Evolutionary conservation across 805 yeast genomes (phyloP), one percentile per base, ranked within the genome.

Genomic region (Ogataea trehaloabstinens): DNA sequence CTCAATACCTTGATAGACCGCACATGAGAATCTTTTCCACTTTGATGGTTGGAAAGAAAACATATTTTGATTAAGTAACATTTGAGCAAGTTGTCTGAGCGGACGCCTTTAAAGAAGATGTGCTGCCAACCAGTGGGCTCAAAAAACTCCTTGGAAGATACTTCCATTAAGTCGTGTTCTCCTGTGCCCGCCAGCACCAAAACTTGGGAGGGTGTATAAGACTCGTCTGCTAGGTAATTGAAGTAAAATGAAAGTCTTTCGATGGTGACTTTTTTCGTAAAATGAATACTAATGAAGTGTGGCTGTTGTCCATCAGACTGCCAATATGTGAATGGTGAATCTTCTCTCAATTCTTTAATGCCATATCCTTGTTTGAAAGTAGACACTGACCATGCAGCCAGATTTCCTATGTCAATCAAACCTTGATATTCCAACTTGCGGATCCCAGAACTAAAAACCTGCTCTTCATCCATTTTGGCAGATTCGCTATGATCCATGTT

Each of bases 231-330:
- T 3, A 67, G 58, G 50, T 73, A 78, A 51, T 90, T 86, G 16
- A 85, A 74, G 61, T 78, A 93, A 4, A 93, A 53, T 0, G 88
- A 78, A 1, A 93, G 62, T 37, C 85, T 61, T 35, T 81, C 78
- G 3, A 93, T 63, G 16, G 78, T 69, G 4, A 89, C 95, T 35
- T 78, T 71, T 53, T 85, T 89, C 21, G 89, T 71, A 60, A 93
- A 93, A 53, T 80, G 89, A 2, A 88, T 74, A 33, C 85, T 85
- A 5, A 93, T 67, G 19, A 66, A 69, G 63, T 93, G 99, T 0
- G 98, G 99, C 51, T 83, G 87, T 10, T 74, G 71, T 0, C 97
- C 99, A 56, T 93, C 99, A 31, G 95, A 83, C 61, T 93, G 99
- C 99, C 99, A 93, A 58, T 71, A 91, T 1, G 80, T 64, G 20